Base-by-base conservation (phyloP, 495 filamentous ascomycete species). In the Pseudotulostoma volvatum region DNA sequence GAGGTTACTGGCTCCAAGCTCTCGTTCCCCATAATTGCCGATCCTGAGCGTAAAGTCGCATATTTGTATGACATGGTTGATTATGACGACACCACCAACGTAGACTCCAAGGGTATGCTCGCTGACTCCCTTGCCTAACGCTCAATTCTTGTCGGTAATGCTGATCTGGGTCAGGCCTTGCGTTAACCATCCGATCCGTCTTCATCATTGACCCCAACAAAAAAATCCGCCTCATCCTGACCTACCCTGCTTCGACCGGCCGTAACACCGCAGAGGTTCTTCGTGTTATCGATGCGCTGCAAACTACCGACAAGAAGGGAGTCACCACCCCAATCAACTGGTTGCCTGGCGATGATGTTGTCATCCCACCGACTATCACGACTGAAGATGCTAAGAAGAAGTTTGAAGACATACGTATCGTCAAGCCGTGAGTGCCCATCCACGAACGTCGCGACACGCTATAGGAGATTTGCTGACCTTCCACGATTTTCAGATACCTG, bases 201-300 rank as follows among this genome's bases (percentile, higher is more conserved):
- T 97, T 96, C 73, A 70, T 96, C 68, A 92, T 97, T 60, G 90
- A 96, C 70, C 92, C 90, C 40, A 93, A 79, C 73, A 95, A 96
- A 77, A 86, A 78, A 50, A 95, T 96, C 62, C 85, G 90, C 51
- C 77, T 85, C 52, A 95, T 93, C 60, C 73, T 96, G 45, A 79
- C 86, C 49, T 97, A 95, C 73, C 92, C 92, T 13, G 90, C 92
- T 41, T 94, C 85, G 32, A 96, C 92, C 19, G 92, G 90, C 55
- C 84, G 90, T 52, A 97, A 96, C 68, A 81, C 84, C 41, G 86
- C 84, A 48, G 90, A 96, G 66, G 83, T 97, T 39, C 75, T 97
- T 44, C 84, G 92, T 52, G 79, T 96, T 38, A 70, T 97, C 55
- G 87, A 96, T 68, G 93, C 85, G 35, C 77, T 96, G 41, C 86